Evolutionary conservation across 2,329 filamentous ascomycete species (phyloP).

Genomic region (Stachybotrys echinatus): DNA sequence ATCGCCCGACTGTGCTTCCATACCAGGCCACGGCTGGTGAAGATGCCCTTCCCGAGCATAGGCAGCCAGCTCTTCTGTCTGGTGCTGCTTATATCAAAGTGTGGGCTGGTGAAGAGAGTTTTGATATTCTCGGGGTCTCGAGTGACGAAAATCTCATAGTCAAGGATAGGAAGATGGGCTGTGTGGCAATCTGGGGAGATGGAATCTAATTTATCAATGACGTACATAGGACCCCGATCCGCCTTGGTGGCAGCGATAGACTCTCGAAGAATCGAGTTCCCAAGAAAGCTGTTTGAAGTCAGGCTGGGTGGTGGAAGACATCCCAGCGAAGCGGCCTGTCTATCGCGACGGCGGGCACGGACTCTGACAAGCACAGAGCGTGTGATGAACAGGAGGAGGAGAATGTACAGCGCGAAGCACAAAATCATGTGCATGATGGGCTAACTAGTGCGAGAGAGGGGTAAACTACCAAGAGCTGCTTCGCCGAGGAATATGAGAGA

Average conservation of each 20-base stretch:
- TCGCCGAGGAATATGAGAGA: too few species aligned
- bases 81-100: slow-evolving; percentile 1
- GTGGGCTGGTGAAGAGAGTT: not conserved
- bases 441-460: too few species aligned
- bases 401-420: too few species aligned
- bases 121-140: slow-evolving; percentile 1
- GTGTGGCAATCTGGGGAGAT: not conserved
- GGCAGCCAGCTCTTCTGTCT: slow-evolving; percentile 2
- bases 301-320: not conserved
- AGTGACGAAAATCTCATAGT: not conserved
- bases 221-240: not conserved
- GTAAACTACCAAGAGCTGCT: too few species aligned
- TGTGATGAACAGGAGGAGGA: not conserved
- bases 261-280: not conserved
- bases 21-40: not conserved
- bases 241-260: not conserved
- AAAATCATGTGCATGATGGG: too few species aligned
- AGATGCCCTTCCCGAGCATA: slow-evolving; percentile 1
- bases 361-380: not conserved
- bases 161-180: not conserved
- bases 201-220: not conserved
- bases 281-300: not conserved
- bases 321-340: not conserved
- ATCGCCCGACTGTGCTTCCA: slow-evolving; percentile 1
- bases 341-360: not conserved